These are phyloP conservation scores for Salvia sclarea DNA, from an alignment of 305 asterid species.

Conservation along the genomic window DNA sequence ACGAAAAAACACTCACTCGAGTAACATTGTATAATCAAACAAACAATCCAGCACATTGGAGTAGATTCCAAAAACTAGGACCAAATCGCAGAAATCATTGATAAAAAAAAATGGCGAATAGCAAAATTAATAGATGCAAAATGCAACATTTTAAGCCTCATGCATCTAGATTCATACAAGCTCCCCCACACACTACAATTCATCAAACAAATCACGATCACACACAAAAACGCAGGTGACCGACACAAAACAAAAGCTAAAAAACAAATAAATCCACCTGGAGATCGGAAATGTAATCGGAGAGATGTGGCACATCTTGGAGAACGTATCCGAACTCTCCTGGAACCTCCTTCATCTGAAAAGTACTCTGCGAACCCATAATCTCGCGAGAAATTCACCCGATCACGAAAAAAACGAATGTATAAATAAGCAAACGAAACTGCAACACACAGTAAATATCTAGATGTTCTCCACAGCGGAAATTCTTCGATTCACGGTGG, in stretches of 20 bases:
- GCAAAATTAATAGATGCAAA: not conserved
- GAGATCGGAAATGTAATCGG: conserved; percentile 75
- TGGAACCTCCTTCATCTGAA: conserved; percentile 60
- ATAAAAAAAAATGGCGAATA: not conserved
- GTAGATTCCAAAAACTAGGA: not conserved
- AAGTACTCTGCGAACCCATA: conserved; percentile 39
- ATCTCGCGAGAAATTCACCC: conserved; percentile 34
- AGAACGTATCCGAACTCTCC: conserved; percentile 79
- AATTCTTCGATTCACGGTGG: conserved; percentile 1
- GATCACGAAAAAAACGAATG: not conserved
- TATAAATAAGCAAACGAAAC: conserved; percentile 13
- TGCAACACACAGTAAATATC: not conserved
- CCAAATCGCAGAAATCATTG: not conserved
- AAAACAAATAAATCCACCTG: conserved; percentile 41
- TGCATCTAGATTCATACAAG: not conserved
- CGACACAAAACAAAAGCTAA: not conserved
- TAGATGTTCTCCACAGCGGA: not conserved
- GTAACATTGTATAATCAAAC: not conserved
- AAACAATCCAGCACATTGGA: conserved; percentile 14
- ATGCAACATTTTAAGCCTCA: conserved; percentile 10
- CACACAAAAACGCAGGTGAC: not conserved
- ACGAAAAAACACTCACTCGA: not conserved
- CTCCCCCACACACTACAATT: conserved; percentile 11
- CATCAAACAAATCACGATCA: conserved; percentile 23
- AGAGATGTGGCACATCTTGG: conserved; percentile 82